Percentiles rank a stretch among this genome's conserved stretches.
Evolutionary conservation across 805 yeast species (phyloP).

Genomic region (Kazachstania taianensis): DNA sequence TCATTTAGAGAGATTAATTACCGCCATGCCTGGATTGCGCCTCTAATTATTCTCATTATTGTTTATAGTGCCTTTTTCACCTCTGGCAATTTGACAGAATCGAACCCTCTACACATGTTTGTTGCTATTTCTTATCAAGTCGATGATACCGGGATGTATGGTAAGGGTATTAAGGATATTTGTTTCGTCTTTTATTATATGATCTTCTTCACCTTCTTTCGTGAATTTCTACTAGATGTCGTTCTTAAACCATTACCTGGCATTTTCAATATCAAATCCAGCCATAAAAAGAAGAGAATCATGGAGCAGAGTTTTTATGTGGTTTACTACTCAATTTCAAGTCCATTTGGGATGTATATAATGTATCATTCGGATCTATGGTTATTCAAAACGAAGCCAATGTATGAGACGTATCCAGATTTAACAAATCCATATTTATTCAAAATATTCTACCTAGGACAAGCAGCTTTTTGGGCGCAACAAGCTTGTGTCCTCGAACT

Average conservation of each 20-base stretch:
- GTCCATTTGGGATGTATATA: conserved; percentile 85
- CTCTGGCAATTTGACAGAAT: conserved; percentile 46
- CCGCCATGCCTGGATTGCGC: conserved; percentile 63
- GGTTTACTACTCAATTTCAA: conserved; percentile 66
- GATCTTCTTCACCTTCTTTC: conserved; percentile 75
- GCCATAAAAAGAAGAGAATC: conserved; percentile 60
- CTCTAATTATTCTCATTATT: conserved; percentile 39
- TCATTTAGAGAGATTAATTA: conserved; percentile 45
- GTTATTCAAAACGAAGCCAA: conserved; percentile 77
- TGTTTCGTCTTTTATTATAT: conserved; percentile 74
- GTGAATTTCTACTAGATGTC: conserved; percentile 85
- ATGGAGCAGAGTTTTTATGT: conserved; percentile 88
- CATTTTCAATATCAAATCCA: conserved; percentile 34
- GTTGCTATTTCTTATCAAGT: conserved; percentile 56
- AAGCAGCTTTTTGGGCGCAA: conserved; percentile 97
- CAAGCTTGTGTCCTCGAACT: conserved; percentile 75
- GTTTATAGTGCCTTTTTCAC: conserved; percentile 39
- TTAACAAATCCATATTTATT: conserved; percentile 54
- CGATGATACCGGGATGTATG: conserved; percentile 56
- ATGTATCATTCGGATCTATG: conserved; percentile 80
- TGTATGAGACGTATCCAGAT: conserved; percentile 80
- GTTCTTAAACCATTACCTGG: conserved; percentile 69
- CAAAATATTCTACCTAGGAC: conserved; percentile 78
- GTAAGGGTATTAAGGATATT: conserved; percentile 78
- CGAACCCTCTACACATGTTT: conserved; percentile 56